A percentile compares a stretch with the other conserved stretches of the same genome.
These are phyloP conservation scores for Ophiognomonia clavigignenti-juglandacearum DNA, from an alignment of 2,329 filamentous ascomycete genomes.

Conservation along the genomic window DNA sequence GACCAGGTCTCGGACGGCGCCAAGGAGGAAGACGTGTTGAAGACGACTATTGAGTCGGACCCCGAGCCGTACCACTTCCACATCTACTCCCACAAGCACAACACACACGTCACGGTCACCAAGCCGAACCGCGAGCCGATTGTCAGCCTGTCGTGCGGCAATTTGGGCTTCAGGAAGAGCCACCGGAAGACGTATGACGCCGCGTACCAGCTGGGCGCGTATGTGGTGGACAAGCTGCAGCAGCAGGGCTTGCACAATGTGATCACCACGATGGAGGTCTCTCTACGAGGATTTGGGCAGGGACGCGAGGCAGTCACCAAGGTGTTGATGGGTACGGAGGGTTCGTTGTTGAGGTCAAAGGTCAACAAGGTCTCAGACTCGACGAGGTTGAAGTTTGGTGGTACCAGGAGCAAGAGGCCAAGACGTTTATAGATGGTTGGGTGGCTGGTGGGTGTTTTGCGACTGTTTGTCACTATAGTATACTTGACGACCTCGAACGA, in stretches of 20 bases:
- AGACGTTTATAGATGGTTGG: constrained; percentile 60
- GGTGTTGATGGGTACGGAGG: constrained; percentile 81
- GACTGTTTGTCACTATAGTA: no score
- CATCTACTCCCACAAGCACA: constrained; percentile 84
- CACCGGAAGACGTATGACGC: constrained; percentile 82
- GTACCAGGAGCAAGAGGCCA: constrained; percentile 76
- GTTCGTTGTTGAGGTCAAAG: constrained; percentile 66
- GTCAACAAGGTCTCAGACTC: constrained; percentile 78
- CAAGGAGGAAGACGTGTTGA: no score
- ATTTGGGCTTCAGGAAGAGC: constrained; percentile 86
- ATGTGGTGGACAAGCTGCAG: constrained; percentile 77
- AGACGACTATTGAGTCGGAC: constrained; percentile 30
- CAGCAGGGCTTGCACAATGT: constrained; percentile 73
- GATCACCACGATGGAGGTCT: constrained; percentile 73
- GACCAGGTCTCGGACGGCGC: no score
- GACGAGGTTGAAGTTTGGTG: constrained; percentile 93
- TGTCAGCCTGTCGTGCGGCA: constrained; percentile 75
- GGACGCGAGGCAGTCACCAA: constrained; percentile 89
- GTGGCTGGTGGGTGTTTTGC: background rate
- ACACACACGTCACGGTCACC: constrained; percentile 88
- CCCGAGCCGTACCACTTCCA: constrained; percentile 77
- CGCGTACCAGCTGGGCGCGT: constrained; percentile 82
- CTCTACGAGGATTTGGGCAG: constrained; percentile 78
- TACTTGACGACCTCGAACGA: no score
- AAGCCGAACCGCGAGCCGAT: constrained; percentile 75